These are phyloP conservation scores for Calocybe indica DNA, from an alignment of 768 basidiomycete genomes.

Conservation along the genomic window DNA sequence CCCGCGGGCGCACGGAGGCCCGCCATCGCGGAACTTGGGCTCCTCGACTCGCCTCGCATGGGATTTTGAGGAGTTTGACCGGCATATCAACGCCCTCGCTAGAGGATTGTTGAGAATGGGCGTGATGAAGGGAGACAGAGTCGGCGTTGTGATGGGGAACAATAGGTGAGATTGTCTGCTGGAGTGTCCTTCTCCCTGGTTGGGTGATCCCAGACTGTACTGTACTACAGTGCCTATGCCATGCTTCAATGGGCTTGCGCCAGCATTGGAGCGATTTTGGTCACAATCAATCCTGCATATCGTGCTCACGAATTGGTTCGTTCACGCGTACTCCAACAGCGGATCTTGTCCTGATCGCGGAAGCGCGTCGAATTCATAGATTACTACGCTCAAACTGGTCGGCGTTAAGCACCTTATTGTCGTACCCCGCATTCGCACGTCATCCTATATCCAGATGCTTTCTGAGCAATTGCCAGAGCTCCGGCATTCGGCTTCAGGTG, in stretches of 20 bases:
- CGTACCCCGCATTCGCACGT: constrained; percentile 62
- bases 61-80: constrained; percentile 67
- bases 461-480: constrained; percentile 53
- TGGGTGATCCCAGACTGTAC: neutral
- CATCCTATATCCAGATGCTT: constrained; percentile 59
- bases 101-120: constrained; percentile 66
- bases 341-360: neutral
- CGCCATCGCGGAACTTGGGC: constrained; percentile 43
- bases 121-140: constrained; percentile 68
- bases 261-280: constrained; percentile 77
- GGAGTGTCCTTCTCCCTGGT: neutral
- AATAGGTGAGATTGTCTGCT: constrained; percentile 48
- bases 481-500: constrained; percentile 38
- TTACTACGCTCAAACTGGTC: constrained; percentile 54
- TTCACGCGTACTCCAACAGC: constrained; percentile 3
- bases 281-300: constrained; percentile 82
- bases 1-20: constrained; percentile 56
- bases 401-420: constrained; percentile 66
- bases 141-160: constrained; percentile 82
- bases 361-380: constrained; percentile 29
- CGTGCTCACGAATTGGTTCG: constrained; percentile 63
- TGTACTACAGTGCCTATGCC: constrained; percentile 58
- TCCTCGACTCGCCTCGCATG: constrained; percentile 54
- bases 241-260: constrained; percentile 83
- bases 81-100: constrained; percentile 60